Conservation (phyloP, 1,284 basidiomycete genomes). For the Porogramme epimiltina region DNA sequence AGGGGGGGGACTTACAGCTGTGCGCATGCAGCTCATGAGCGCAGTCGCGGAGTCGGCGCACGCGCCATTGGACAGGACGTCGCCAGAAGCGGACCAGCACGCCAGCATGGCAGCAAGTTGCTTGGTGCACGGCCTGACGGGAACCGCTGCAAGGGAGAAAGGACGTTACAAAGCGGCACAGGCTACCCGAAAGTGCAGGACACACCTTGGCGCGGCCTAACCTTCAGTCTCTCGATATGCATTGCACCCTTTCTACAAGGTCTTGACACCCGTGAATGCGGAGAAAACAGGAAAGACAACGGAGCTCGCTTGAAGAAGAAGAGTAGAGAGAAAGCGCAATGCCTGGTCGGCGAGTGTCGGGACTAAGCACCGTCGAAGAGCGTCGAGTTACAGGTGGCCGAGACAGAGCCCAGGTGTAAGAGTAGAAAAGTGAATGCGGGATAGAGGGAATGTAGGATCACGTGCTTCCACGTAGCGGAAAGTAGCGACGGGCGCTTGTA, state of each 20-base stretch:
- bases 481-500: conserved; percentile 12
- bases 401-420: not conserved
- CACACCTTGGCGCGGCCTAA: conserved; percentile 76
- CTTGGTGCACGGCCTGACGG: conserved; percentile 45
- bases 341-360: no score
- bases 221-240: conserved; percentile 80
- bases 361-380: not conserved
- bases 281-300: not conserved
- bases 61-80: conserved; percentile 60
- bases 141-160: conserved; percentile 7
- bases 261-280: not conserved
- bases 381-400: not conserved
- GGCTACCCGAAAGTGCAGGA: conserved; percentile 1
- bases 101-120: conserved; percentile 85
- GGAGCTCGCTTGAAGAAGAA: not conserved
- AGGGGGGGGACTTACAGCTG: conserved; percentile 59
- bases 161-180: not conserved
- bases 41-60: conserved; percentile 71
- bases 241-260: conserved; percentile 39
- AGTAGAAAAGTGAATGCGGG: not conserved
- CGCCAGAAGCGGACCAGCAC: conserved; percentile 88
- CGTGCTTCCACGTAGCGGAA: conserved; percentile 26
- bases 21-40: conserved; percentile 87
- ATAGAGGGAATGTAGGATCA: conserved; percentile 7
- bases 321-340: no score